Evolutionary conservation across 2,329 filamentous ascomycete genomes (phyloP).

Genomic region (Fusarium sp.): DNA sequence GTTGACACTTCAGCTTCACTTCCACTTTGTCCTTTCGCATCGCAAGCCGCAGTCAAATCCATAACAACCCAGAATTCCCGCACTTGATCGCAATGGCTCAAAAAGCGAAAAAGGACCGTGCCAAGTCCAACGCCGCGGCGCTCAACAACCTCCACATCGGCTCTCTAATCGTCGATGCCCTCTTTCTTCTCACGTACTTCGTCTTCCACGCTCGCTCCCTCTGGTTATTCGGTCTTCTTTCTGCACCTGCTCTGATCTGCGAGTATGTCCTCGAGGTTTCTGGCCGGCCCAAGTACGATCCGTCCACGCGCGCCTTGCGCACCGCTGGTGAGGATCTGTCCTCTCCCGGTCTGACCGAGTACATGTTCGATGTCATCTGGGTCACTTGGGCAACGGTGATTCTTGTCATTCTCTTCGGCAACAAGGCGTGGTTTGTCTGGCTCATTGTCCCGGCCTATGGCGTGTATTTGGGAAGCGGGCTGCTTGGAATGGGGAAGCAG

Average conservation of each 20-base stretch:
- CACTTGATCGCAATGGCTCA: slow-evolving; percentile 63
- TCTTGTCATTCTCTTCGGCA: slow-evolving; percentile 80
- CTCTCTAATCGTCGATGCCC: slow-evolving; percentile 74
- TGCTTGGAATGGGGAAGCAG: slow-evolving; percentile 65
- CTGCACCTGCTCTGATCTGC: slow-evolving; percentile 78
- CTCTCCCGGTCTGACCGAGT: slow-evolving; percentile 90
- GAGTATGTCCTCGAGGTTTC: slow-evolving; percentile 87
- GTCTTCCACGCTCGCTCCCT: slow-evolving; percentile 73
- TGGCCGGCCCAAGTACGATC: slow-evolving; percentile 79
- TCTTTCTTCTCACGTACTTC: slow-evolving; percentile 80
- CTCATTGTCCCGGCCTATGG: slow-evolving; percentile 66
- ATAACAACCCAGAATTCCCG: not conserved
- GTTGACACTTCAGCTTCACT: slow-evolving; percentile 1
- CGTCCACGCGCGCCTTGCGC: slow-evolving; percentile 73
- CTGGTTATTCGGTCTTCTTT: slow-evolving; percentile 76
- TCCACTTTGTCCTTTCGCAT: not conserved
- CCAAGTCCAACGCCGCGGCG: slow-evolving; percentile 79
- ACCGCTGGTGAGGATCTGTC: slow-evolving; percentile 88
- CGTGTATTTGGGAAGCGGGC: slow-evolving; percentile 63
- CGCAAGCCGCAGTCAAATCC: not conserved
- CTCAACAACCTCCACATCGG: slow-evolving; percentile 86
- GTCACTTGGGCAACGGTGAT: slow-evolving; percentile 86
- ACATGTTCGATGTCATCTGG: slow-evolving; percentile 97
- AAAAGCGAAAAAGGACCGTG: slow-evolving; percentile 73
- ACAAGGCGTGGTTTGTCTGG: slow-evolving; percentile 75